Evolutionary conservation across 345 rosid genomes (phyloP), one percentile per base, ranked within the genome.

Genomic region (Leavenworthia alabamica): DNA sequence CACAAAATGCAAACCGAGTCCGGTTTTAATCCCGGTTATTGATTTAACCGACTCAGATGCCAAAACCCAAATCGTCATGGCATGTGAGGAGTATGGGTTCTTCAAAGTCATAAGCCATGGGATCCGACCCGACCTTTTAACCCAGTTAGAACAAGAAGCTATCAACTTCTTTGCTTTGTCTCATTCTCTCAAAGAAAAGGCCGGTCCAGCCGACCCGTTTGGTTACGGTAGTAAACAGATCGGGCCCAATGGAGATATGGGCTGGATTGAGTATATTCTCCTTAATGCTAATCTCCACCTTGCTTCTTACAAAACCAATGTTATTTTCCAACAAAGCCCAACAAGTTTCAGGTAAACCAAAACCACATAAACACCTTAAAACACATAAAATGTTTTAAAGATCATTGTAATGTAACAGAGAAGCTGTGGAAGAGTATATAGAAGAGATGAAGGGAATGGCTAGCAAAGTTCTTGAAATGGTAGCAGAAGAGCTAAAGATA

Each of bases 221-320:
- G 97, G 97, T 14, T 90, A 87, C 56, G 97, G 93, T 14, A 81
- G 49, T 78, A 86, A 80, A 69, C 59, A 57, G 15, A 90, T 90
- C 33, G 97, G 97, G 7, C 55, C 60, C 0, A 83, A 77, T 60
- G 95, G 89, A 5, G 89, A 90, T 64, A 56, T 83, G 12, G 97
- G 97, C 6, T 82, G 87, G 88, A 45, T 90, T 56, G 97, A 90
- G 67, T 77, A 77, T 52, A 78, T 90, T 62, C 86, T 90, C 29
- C 81, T 90, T 33, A 73, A 79, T 45, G 67, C 84, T 71, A 78
- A 77, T 35, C 41, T 65, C 8, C 70, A 60, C 15, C 44, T 68
- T 26, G 28, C 5, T 12, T 75, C 72, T 58, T 68, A 51, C 24
- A 72, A 60, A 42, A 50, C 78, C 32, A 64, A 70, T 14, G 52